Evolutionary conservation across 2,329 filamentous ascomycete species (phyloP).

Genomic region (Cordyceps tenuipes): DNA sequence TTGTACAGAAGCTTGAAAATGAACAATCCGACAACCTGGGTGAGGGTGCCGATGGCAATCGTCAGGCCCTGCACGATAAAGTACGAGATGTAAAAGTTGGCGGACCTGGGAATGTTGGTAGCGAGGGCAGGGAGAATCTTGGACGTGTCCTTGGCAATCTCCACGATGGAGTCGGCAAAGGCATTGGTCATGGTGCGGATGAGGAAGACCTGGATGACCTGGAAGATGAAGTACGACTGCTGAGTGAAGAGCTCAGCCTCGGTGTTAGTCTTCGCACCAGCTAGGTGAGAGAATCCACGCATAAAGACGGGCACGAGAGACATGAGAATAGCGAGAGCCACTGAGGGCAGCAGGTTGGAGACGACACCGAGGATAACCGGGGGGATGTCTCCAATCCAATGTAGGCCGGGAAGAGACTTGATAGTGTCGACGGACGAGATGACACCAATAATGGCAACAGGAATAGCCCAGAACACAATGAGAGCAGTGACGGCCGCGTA

Average conservation of each 20-base stretch:
- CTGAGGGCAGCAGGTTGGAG: constrained; percentile 71
- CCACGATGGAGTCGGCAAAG: constrained; percentile 58
- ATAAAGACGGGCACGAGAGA: constrained; percentile 62
- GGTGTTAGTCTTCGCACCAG: constrained; percentile 71
- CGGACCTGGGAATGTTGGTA: constrained; percentile 66
- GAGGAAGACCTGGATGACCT: constrained; percentile 86
- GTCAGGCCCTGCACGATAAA: constrained; percentile 79
- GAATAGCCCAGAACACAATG: constrained; percentile 78
- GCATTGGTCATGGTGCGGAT: constrained; percentile 76
- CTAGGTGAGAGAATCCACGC: constrained; percentile 63
- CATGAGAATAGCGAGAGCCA: constrained; percentile 76
- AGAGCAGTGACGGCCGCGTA: constrained; percentile 59
- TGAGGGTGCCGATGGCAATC: constrained; percentile 62
- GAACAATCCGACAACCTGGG: constrained; percentile 59
- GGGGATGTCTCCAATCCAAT: constrained; percentile 68
- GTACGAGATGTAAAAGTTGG: constrained; percentile 90
- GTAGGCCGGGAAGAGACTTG: constrained; percentile 57
- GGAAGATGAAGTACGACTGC: constrained; percentile 85
- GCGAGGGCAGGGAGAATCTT: constrained; percentile 59
- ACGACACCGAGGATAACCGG: constrained; percentile 65
- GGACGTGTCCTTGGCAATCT: constrained; percentile 56
- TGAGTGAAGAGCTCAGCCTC: constrained; percentile 83
- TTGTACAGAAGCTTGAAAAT: constrained; percentile 61
- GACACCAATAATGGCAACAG: constrained; percentile 69
- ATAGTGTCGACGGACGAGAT: constrained; percentile 78